Evolutionary conservation across 768 basidiomycete species (phyloP), one percentile per base, ranked within the genome.

Genomic region (Mycena sanguinolenta): DNA sequence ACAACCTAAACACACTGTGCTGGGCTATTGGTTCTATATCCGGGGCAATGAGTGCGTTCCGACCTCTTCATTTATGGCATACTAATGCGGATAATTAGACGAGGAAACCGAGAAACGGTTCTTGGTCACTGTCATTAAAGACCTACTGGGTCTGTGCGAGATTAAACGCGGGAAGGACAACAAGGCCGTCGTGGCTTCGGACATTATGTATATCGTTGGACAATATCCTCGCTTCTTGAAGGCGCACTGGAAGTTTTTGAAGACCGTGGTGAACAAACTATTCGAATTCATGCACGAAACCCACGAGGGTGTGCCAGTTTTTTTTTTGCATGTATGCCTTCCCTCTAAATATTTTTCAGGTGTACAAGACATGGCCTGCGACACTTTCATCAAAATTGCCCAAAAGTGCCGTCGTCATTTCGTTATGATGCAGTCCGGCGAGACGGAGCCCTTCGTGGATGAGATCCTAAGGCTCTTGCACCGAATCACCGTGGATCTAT

Each of bases 201-300:
- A 96, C 76, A 96, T 96, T 79, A 96, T 96, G 95, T 99, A 99
- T 80, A 99, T 98, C 77, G 98, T 99, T 72, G 98, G 98, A 58
- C 98, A 99, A 83, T 99, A 99, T 78, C 98, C 98, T 53, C 92
- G 98, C 39, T 99, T 99, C 90, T 90, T 99, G 77, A 99, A 98
- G 81, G 98, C 98, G 21, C 98, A 99, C 80, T 99, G 98, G 98
- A 99, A 99, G 83, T 99, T 99, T 89, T 84, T 99, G 78, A 99
- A 99, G 87, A 99, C 98, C 2, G 98, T 99, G 63, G 97, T 99
- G 72, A 99, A 99, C 84, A 99, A 99, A 82, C 86, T 99, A 9
- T 99, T 99, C 81, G 98, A 99, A 79, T 99, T 99, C 81, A 99
- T 99, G 96, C 98, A 99, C 80, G 97, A 99, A 83, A 98, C 96